Conservation (phyloP, 176 grass and related monocot genomes). For the Tillandsia fasciculata region DNA sequence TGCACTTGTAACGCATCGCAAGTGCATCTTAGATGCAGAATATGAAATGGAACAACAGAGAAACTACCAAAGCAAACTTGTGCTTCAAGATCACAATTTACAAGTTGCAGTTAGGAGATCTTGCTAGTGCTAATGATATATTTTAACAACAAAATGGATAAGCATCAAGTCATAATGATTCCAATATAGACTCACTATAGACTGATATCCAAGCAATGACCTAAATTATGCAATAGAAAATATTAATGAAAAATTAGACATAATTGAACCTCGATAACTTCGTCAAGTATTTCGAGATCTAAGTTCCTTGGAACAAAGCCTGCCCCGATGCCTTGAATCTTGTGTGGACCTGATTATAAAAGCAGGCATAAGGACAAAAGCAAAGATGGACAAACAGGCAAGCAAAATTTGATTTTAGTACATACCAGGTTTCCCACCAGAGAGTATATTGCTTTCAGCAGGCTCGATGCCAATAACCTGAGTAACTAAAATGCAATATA, state of each 20-base stretch:
- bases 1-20: no score
- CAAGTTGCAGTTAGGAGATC: no score
- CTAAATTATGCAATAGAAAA: background rate
- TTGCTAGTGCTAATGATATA: no score
- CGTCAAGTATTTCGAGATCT: constrained; percentile 64
- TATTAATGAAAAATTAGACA: constrained; percentile 12
- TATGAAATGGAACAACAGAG: no score
- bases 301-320: constrained; percentile 91
- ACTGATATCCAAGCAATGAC: background rate
- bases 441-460: constrained; percentile 89
- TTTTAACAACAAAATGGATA: no score
- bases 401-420: background rate
- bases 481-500: constrained; percentile 8
- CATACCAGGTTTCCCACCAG: constrained; percentile 87
- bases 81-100: no score
- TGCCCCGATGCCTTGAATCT: constrained; percentile 93
- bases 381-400: constrained; percentile 1
- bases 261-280: constrained; percentile 60
- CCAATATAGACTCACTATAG: background rate
- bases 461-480: constrained; percentile 94
- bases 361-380: constrained; percentile 11
- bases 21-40: no score
- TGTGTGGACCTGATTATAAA: constrained; percentile 60
- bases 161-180: no score
- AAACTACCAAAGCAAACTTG: no score